Conservation (phyloP, 129 eudicot species). For the Flaveria sonorensis region DNA sequence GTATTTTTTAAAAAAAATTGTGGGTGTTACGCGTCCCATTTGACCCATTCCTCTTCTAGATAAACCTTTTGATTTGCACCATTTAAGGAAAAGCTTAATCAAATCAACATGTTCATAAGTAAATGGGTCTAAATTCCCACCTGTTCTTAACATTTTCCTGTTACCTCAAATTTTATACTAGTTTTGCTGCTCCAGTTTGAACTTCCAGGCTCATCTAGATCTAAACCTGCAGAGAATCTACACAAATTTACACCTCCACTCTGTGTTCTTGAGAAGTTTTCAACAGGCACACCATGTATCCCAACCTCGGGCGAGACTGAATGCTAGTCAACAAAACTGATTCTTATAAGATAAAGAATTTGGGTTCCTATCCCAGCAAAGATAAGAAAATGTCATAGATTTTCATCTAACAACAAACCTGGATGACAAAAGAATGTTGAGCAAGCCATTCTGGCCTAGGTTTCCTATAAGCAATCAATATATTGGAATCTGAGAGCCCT, state of each 20-base stretch:
- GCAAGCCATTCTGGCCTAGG: constrained; percentile 91
- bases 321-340: constrained; percentile 57
- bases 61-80: background rate
- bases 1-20: background rate
- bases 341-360: constrained; percentile 14
- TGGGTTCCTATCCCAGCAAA: background rate
- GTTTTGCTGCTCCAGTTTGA: constrained; percentile 90
- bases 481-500: constrained; percentile 86
- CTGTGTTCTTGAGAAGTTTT: constrained; percentile 78
- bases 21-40: background rate
- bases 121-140: background rate
- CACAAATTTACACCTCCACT: constrained; percentile 88
- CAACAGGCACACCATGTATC: constrained; percentile 76
- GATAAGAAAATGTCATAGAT: background rate
- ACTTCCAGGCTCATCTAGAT: constrained; percentile 75
- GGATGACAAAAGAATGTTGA: constrained; percentile 76
- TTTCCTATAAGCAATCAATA: constrained; percentile 81
- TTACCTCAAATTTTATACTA: constrained; percentile 88
- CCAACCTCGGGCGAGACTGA: constrained; percentile 89
- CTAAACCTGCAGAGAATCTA: constrained; percentile 81
- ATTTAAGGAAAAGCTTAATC: background rate
- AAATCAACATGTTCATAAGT: background rate
- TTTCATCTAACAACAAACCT: constrained; percentile 48
- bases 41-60: background rate
- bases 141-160: background rate